Base-by-base conservation (phyloP, 2,329 filamentous ascomycete genomes). In the Pseudocercospora crystallina region DNA sequence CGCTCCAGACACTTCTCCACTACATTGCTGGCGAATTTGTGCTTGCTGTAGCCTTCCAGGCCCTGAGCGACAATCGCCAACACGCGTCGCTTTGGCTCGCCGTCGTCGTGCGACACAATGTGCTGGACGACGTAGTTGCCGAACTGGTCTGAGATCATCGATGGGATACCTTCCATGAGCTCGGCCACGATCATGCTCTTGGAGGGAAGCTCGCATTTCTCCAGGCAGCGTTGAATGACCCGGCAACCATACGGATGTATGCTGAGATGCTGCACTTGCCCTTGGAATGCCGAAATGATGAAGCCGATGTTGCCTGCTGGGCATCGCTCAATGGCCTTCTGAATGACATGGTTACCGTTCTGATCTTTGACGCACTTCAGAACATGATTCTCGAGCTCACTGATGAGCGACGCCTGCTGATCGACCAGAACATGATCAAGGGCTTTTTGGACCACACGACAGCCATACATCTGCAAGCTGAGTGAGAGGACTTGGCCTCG, bases 121-220 rank as follows among this genome's bases (percentile, higher is more conserved):
- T 97, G 90, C 68, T 97, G 94, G 3, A 88, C 87, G 13, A 99
- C 94, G 66, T 99, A 99, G 72, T 99, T 99, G 53, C 94, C 94
- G 65, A 87, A 99, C 58, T 91, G 86, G 64, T 97, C 89, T 1
- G 84, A 83, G 57, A 96, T 88, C 51, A 97, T 81, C 49, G 79
- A 81, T 30, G 81, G 70, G 8, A 88, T 84, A 59, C 85, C 86
- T 8, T 78, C 76, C 65, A 94, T 87, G 15, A 99, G 78, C 72
- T 97, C 92, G 1, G 78, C 74, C 65, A 96, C 80, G 44, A 97
- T 86, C 30, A 79, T 80, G 41, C 78, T 75, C 69, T 85, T 87
- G 63, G 94, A 87, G 1, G 79, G 75, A 13, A 62, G 54, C 12
- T 85, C 83, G 46, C 89, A 90, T 64, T 89, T 78, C 69, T 97